phyloP scores from a whole-genome alignment of 2,329 filamentous ascomycete genomes.

The Myriangium duriaei region DNA sequence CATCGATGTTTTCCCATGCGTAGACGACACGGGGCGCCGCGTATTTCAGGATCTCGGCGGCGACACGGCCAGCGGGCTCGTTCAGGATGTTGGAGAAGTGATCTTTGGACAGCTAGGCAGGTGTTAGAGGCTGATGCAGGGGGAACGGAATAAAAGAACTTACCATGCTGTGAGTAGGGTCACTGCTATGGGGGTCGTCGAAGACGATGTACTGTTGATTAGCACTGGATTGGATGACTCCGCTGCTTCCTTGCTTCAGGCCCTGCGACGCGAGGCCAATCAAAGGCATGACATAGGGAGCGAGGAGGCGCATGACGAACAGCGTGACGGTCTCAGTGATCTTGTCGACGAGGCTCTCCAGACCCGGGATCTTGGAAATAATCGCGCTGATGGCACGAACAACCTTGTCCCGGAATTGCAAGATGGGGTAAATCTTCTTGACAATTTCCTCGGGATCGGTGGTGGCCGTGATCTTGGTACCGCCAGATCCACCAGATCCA shows the following conservation, averaged over 20 bases:
- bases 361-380: constrained; percentile 81
- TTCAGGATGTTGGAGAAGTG: constrained; percentile 41
- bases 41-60: constrained; percentile 60
- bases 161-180: constrained; percentile 40
- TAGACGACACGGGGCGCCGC: constrained; percentile 77
- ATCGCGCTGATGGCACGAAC: constrained; percentile 74
- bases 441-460: constrained; percentile 47
- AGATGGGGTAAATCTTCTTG: constrained; percentile 75
- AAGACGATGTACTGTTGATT: constrained; percentile 40
- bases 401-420: constrained; percentile 87
- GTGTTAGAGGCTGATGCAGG: no score
- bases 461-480: constrained; percentile 58
- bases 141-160: no score
- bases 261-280: constrained; percentile 76
- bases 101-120: constrained; percentile 29
- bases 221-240: constrained; percentile 43
- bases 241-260: constrained; percentile 73
- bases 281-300: constrained; percentile 83
- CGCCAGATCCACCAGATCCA: constrained; percentile 47
- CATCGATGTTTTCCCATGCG: constrained; percentile 79
- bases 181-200: constrained; percentile 34
- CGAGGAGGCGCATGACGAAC: constrained; percentile 80
- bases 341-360: constrained; percentile 81
- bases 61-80: constrained; percentile 36
- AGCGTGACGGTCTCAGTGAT: constrained; percentile 87